A percentile compares a stretch with the other conserved stretches of the same genome.
phyloP scores from a whole-genome alignment of 345 rosid genomes.

The Cardamine resedifolia region DNA sequence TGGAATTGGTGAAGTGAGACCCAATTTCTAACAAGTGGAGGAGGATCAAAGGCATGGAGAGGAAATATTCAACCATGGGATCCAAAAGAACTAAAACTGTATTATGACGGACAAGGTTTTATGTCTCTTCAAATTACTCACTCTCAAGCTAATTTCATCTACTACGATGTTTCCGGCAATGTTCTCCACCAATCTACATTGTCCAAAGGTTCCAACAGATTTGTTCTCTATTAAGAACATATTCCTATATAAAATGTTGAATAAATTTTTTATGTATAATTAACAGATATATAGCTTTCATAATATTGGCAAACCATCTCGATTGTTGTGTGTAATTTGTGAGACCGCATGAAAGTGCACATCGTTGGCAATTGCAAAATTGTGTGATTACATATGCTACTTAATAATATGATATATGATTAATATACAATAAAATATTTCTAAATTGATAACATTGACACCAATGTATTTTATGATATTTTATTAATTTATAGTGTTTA shows the following conservation, averaged over 20 bases:
- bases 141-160: conserved; percentile 31
- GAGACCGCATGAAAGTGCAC: neutral
- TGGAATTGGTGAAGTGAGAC: conserved; percentile 44
- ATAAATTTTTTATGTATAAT: neutral
- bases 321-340: neutral
- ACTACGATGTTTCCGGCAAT: conserved; percentile 56
- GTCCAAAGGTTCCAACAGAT: conserved; percentile 28
- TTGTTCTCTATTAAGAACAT: neutral
- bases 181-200: conserved; percentile 51
- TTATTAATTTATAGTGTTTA: too few relatives aligned
- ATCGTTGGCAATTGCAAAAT: neutral
- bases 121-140: conserved; percentile 51
- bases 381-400: neutral
- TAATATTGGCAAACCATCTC: neutral
- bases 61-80: conserved; percentile 47
- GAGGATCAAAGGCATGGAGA: conserved; percentile 86
- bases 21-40: conserved; percentile 71
- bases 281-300: neutral
- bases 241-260: neutral
- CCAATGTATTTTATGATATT: too few relatives aligned
- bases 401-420: neutral
- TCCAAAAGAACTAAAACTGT: conserved; percentile 60
- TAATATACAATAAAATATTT: too few relatives aligned
- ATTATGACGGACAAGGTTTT: conserved; percentile 81
- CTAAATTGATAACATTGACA: too few relatives aligned